A percentile compares a stretch with the other conserved stretches of the same genome.
Conservation (phyloP, 805 yeast species). For the Cyberlindnera veronae region DNA sequence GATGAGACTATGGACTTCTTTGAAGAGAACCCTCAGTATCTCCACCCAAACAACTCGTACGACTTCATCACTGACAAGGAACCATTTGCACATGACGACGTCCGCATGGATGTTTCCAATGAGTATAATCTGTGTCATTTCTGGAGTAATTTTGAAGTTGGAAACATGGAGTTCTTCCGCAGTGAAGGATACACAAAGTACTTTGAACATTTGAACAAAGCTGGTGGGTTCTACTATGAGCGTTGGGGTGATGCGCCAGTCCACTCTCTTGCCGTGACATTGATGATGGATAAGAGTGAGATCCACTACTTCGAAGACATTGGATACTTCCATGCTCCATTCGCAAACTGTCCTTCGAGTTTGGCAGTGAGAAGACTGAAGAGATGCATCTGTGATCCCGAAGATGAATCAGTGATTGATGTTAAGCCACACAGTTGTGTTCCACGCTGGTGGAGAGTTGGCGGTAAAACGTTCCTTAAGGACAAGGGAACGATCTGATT, state of each 20-base stretch:
- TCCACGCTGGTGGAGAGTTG: constrained; percentile 74
- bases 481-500: constrained; percentile 27
- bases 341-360: constrained; percentile 57
- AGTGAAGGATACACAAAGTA: constrained; percentile 56
- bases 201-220: constrained; percentile 59
- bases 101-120: constrained; percentile 34
- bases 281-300: constrained; percentile 55
- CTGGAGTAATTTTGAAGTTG: constrained; percentile 87
- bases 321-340: constrained; percentile 77
- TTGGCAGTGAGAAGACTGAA: constrained; percentile 46
- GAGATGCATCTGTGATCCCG: constrained; percentile 59
- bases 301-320: constrained; percentile 78
- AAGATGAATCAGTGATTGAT: constrained; percentile 40
- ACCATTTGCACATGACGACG: constrained; percentile 32
- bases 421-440: constrained; percentile 55
- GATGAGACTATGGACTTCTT: constrained; percentile 61
- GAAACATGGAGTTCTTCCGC: constrained; percentile 65
- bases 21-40: constrained; percentile 51
- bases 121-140: constrained; percentile 79
- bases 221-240: constrained; percentile 81
- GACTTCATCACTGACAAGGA: constrained; percentile 53
- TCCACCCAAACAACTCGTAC: constrained; percentile 62
- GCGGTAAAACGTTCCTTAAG: constrained; percentile 54
- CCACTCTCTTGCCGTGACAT: constrained; percentile 66
- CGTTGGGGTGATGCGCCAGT: constrained; percentile 97